Conservation (phyloP, 2,329 filamentous ascomycete species). For the Rutstroemia sp. region DNA sequence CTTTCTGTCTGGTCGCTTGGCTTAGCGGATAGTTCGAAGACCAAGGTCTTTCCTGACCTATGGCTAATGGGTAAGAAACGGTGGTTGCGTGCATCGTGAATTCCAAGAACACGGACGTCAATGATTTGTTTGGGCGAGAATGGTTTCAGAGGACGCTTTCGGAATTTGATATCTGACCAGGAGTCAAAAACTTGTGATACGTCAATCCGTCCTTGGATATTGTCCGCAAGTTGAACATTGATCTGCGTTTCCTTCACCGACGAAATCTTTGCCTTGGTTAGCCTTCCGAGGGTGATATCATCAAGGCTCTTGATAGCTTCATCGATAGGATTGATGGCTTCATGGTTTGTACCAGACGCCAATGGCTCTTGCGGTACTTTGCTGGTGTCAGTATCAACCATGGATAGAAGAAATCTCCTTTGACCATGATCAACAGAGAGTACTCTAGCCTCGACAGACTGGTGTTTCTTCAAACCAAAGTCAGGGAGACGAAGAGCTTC, state of each 20-base stretch:
- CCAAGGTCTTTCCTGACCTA: slow-evolving; percentile 65
- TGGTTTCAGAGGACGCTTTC: slow-evolving; percentile 69
- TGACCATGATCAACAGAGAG: slow-evolving; percentile 64
- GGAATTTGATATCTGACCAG: slow-evolving; percentile 79
- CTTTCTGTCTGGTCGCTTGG: slow-evolving; percentile 45
- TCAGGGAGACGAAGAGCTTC: slow-evolving; percentile 60
- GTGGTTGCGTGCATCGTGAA: slow-evolving; percentile 86
- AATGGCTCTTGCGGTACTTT: slow-evolving; percentile 27
- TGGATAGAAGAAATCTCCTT: slow-evolving; percentile 60
- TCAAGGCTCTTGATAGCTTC: slow-evolving; percentile 54
- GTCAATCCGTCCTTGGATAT: slow-evolving; percentile 87
- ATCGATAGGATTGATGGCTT: slow-evolving; percentile 57
- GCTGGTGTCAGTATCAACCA: slow-evolving; percentile 44
- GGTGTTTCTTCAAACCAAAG: slow-evolving; percentile 72
- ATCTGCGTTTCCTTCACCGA: slow-evolving; percentile 87
- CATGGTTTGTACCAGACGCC: slow-evolving; percentile 32
- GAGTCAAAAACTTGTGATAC: slow-evolving; percentile 83
- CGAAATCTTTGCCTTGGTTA: slow-evolving; percentile 70
- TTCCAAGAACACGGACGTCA: slow-evolving; percentile 70
- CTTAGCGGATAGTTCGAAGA: slow-evolving; percentile 84
- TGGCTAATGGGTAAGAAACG: slow-evolving; percentile 89
- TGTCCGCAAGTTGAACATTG: slow-evolving; percentile 82
- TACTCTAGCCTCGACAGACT: slow-evolving; percentile 68
- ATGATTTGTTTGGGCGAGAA: slow-evolving; percentile 68
- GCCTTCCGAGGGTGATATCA: slow-evolving; percentile 65